Base-by-base conservation (phyloP, 192 early-diverging fungal genomes). In the Cladochytrium replicatum region DNA sequence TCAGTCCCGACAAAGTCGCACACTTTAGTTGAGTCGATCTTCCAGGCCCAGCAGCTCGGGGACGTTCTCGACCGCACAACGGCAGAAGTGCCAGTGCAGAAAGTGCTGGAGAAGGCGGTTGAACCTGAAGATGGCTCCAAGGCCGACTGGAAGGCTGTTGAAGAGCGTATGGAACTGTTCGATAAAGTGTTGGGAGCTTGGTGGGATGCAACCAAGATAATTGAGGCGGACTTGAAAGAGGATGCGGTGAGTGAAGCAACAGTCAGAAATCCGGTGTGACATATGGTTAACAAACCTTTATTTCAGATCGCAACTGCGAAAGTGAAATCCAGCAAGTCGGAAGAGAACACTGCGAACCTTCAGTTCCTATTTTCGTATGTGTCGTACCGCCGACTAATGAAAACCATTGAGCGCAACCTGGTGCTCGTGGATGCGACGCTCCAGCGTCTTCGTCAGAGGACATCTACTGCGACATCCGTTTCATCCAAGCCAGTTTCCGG, bases 301-400 rank as follows among this genome's bases (percentile, higher is more conserved):
- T 47, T 39, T n/a, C 47, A 75, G 72, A 56, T 67, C 32, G 82
- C 80, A 0, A 68, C 76, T 3, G 69, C 76, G 6, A 81, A 80
- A 49, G 72, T 85, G 25, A 80, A 74, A 30, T 86, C 83, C 2
- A 82, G 79, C 6, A 83, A 84, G 55, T 75, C 74, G 6, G 75
- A 68, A 22, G 55, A 82, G 52, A 68, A 58, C 11, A 77, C 81
- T 0, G 61, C 64, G 24, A 63, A 80, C 3, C 44, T 85, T 46
- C 63, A 71, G 22, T 64, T 66, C 41, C 56, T 78, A 22, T 69
- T 74, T 11, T 69, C 64, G 5, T 86, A 68, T 62, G 69, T 79
- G 19, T 56, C 71, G 15, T 87, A 71, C 44, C 55, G 71, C 17
- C 58, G 69, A n/a, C 63, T 78, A 50, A 46, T 44, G 15, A 40